Conservation (phyloP, 306 rosid genomes). For the Corylus americana region DNA sequence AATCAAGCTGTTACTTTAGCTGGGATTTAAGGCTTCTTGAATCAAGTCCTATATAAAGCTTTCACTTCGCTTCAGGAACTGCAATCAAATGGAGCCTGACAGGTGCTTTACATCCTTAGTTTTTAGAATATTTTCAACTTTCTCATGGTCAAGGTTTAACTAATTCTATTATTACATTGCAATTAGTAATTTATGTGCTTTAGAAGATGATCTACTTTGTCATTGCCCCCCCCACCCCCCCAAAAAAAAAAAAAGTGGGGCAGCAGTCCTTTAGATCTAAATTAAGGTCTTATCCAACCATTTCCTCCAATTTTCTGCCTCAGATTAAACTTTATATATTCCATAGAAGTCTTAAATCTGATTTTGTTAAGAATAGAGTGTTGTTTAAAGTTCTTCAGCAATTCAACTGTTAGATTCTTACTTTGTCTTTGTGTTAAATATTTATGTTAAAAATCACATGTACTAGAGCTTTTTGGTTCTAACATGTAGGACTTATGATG, state of each 20-base stretch:
- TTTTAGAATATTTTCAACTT: slow-evolving; percentile 7
- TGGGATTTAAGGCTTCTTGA: background rate
- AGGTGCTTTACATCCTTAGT: slow-evolving; percentile 36
- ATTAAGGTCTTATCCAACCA: background rate
- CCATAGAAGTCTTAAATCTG: background rate
- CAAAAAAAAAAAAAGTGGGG: background rate
- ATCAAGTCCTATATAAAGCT: background rate
- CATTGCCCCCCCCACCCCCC: background rate
- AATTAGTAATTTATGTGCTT: background rate
- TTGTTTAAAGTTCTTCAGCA: background rate
- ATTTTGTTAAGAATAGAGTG: background rate
- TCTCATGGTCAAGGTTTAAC: background rate
- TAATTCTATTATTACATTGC: background rate
- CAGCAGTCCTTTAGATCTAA: background rate
- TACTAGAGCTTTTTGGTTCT: background rate
- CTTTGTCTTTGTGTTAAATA: background rate
- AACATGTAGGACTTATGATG: background rate
- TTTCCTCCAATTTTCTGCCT: background rate
- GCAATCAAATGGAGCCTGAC: slow-evolving; percentile 45
- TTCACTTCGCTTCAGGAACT: background rate
- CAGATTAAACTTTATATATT: background rate
- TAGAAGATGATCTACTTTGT: background rate
- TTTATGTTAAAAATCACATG: background rate
- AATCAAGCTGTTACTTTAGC: background rate
- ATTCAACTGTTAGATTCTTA: background rate